Percentiles rank a stretch among this genome's conserved stretches.
Evolutionary conservation across 305 asterid genomes (phyloP).

Genomic region (Coffea humblotiana): DNA sequence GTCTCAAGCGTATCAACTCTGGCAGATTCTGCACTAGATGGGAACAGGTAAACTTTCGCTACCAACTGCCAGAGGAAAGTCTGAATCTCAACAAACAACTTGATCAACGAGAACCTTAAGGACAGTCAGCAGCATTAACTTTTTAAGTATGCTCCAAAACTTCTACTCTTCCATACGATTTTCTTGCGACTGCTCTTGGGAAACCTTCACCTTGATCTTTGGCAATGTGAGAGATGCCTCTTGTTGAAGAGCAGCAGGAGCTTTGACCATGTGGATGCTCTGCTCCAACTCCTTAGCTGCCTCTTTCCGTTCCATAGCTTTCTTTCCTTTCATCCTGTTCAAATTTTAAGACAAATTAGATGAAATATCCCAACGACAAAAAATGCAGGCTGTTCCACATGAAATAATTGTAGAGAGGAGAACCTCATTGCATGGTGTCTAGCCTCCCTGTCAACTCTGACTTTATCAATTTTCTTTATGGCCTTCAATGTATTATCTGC

Average conservation of each 20-base stretch:
- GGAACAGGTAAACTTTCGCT: not conserved
- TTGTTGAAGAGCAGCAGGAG: conserved; percentile 44
- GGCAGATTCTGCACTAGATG: not conserved
- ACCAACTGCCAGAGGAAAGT: not conserved
- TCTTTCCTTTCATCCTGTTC: conserved; percentile 66
- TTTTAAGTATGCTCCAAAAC: not conserved
- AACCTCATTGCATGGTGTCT: conserved; percentile 60
- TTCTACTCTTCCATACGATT: conserved; percentile 62
- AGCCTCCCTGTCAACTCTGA: conserved; percentile 63
- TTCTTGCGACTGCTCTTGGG: conserved; percentile 31
- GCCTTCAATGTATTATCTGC: conserved; percentile 69
- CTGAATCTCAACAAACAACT: not conserved
- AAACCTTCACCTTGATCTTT: conserved; percentile 50
- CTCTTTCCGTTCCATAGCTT: conserved; percentile 38
- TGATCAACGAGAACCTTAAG: not conserved
- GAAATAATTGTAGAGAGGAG: not conserved
- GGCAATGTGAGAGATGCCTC: conserved; percentile 52
- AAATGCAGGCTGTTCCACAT: not conserved
- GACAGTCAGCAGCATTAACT: not conserved
- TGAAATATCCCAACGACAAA: too few relatives aligned
- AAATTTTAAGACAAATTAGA: conserved; percentile 15
- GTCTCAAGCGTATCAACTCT: not conserved
- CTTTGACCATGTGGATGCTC: conserved; percentile 58
- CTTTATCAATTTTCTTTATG: conserved; percentile 77
- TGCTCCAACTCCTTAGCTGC: conserved; percentile 50